Conservation (phyloP, 495 filamentous ascomycete genomes). For the Clavariopsis aquatica region DNA sequence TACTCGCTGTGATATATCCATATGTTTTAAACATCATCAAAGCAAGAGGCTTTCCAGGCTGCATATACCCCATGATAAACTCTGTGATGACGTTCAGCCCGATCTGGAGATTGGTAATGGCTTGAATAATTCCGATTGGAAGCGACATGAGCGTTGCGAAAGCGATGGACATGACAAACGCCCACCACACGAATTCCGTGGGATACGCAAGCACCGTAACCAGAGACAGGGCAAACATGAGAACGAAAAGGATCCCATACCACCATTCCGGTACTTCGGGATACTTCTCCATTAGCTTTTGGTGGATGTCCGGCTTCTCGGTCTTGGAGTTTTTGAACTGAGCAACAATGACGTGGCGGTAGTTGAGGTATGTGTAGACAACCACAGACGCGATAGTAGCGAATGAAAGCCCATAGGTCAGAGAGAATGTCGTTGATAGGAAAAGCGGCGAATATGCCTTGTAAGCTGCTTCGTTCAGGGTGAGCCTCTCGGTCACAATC, state of each 20-base stretch:
- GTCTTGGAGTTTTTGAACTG: slow-evolving; percentile 61
- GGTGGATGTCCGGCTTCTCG: slow-evolving; percentile 57
- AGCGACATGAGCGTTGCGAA: slow-evolving; percentile 49
- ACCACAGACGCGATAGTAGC: slow-evolving; percentile 68
- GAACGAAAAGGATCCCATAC: slow-evolving; percentile 45
- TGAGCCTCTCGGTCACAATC: slow-evolving; percentile 52
- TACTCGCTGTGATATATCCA: slow-evolving; percentile 68
- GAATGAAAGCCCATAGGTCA: slow-evolving; percentile 70
- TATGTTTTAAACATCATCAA: slow-evolving; percentile 79
- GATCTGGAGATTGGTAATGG: slow-evolving; percentile 25
- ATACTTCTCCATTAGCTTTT: slow-evolving; percentile 43
- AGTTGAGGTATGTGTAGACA: slow-evolving; percentile 63
- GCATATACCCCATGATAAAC: slow-evolving; percentile 71
- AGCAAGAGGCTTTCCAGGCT: slow-evolving; percentile 64
- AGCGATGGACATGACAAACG: slow-evolving; percentile 61
- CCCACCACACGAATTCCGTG: slow-evolving; percentile 68
- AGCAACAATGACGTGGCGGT: slow-evolving; percentile 63
- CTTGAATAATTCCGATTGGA: slow-evolving; percentile 56
- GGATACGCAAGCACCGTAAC: slow-evolving; percentile 60
- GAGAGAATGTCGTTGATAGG: slow-evolving; percentile 63
- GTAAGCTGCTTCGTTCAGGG: slow-evolving; percentile 56
- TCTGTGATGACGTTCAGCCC: slow-evolving; percentile 51
- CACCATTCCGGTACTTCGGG: slow-evolving; percentile 30
- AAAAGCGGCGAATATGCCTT: slow-evolving; percentile 64
- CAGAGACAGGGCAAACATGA: slow-evolving; percentile 63